These are phyloP conservation scores for Chlorella sp. DNA, from an alignment of 139 green algal species.

Conservation along the genomic window DNA sequence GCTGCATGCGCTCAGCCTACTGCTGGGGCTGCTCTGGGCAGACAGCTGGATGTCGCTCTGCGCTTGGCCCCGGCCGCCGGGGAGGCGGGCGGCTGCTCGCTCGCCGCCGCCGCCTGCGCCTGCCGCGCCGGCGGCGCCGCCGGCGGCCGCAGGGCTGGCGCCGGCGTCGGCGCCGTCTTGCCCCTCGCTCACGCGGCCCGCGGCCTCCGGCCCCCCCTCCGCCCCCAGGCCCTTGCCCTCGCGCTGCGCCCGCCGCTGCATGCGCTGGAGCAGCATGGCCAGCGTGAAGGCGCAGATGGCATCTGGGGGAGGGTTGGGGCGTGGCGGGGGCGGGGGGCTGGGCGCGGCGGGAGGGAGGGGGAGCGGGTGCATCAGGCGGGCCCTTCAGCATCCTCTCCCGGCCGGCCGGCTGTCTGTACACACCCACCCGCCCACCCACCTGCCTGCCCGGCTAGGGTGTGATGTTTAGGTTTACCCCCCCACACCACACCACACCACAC, in stretches of 20 bases:
- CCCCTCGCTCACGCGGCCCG: background rate
- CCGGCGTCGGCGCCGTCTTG: background rate
- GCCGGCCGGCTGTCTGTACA: background rate
- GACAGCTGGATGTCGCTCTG: constrained; percentile 17
- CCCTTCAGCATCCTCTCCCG: background rate
- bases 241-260: constrained; percentile 7
- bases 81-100: background rate
- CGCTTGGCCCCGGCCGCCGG: no score
- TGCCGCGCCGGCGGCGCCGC: background rate
- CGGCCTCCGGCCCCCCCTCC: background rate
- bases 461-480: no score
- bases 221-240: background rate
- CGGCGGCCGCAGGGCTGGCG: background rate
- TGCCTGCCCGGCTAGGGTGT: background rate
- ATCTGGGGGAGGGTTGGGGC: no score
- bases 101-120: background rate
- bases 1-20: background rate
- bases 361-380: background rate
- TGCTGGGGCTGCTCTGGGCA: constrained; percentile 6
- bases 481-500: background rate
- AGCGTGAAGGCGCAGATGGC: constrained; percentile 57
- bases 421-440: background rate
- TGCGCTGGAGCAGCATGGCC: constrained; percentile 36
- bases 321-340: no score
- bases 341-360: no score